Conservation (phyloP, 345 rosid species). For the Dimocarpus longan region DNA sequence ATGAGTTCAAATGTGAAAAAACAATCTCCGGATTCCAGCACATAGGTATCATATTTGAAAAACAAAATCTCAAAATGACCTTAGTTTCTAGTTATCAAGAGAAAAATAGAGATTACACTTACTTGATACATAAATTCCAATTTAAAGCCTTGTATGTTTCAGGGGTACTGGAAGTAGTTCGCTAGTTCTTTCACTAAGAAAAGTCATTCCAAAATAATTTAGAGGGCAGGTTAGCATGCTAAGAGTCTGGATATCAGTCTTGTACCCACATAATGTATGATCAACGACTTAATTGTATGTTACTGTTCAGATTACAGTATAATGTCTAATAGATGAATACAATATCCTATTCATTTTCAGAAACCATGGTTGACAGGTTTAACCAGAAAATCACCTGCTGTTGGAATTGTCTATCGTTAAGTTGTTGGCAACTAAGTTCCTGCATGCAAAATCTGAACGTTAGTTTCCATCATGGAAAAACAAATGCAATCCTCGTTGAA, state of each 20-base stretch:
- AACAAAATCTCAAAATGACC: neutral
- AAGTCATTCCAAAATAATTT: neutral
- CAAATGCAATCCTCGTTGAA: neutral
- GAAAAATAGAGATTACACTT: neutral
- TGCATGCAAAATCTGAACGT: slow-evolving; percentile 35
- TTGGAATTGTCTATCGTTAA: slow-evolving; percentile 48
- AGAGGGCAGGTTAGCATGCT: neutral
- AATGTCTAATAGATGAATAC: neutral
- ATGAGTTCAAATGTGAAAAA: too few species aligned
- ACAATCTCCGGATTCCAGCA: neutral
- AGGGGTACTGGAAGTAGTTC: neutral
- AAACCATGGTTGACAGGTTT: neutral
- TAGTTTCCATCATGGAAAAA: slow-evolving; percentile 20
- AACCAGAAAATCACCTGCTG: slow-evolving; percentile 41
- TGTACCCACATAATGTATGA: neutral
- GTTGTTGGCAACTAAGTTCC: slow-evolving; percentile 74
- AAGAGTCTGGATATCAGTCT: neutral
- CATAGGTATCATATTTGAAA: neutral
- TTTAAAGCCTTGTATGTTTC: neutral
- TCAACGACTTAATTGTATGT: neutral
- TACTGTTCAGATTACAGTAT: neutral
- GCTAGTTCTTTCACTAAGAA: neutral
- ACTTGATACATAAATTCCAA: neutral
- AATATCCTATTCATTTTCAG: neutral
- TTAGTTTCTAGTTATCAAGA: neutral